phyloP scores from a whole-genome alignment of 108 stramenopile genomes.

The Nitzschia sp. region DNA sequence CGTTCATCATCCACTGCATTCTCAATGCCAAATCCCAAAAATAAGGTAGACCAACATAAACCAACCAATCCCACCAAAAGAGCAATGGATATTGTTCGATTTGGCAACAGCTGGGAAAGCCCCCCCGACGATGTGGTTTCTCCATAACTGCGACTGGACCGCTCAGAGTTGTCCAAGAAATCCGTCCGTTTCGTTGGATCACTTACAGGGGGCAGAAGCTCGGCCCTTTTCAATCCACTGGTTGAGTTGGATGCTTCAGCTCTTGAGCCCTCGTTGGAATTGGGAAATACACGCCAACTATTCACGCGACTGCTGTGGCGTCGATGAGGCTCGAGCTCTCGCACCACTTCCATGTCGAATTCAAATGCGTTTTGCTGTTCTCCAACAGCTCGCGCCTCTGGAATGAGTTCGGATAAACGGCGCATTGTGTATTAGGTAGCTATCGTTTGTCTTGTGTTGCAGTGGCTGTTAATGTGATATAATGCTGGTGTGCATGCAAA shows the following conservation, averaged over 20 bases:
- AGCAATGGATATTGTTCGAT: not conserved
- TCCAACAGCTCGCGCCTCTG: too few species aligned
- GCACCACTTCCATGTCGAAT: not conserved
- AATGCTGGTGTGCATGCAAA: too few species aligned
- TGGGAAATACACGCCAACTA: not conserved
- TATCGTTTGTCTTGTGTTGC: too few species aligned
- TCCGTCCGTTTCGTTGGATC: not conserved
- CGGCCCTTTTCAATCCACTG: not conserved
- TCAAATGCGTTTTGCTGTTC: too few species aligned
- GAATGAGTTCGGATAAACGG: too few species aligned
- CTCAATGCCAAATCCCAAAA: conserved; percentile 18
- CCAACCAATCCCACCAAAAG: conserved; percentile 3
- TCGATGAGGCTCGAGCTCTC: not conserved
- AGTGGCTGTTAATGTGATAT: too few species aligned
- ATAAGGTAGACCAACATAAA: not conserved
- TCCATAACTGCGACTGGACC: not conserved
- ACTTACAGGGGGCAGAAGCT: not conserved
- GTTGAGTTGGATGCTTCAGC: not conserved
- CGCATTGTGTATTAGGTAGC: too few species aligned
- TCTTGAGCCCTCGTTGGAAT: not conserved
- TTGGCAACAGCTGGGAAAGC: not conserved
- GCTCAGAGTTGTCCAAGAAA: not conserved
- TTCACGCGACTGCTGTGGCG: not conserved
- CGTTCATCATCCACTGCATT: conserved; percentile 1
- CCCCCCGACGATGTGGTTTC: not conserved